Evolutionary conservation across 2,329 filamentous ascomycete species (phyloP).

Genomic region (Niveomyces coronatus): DNA sequence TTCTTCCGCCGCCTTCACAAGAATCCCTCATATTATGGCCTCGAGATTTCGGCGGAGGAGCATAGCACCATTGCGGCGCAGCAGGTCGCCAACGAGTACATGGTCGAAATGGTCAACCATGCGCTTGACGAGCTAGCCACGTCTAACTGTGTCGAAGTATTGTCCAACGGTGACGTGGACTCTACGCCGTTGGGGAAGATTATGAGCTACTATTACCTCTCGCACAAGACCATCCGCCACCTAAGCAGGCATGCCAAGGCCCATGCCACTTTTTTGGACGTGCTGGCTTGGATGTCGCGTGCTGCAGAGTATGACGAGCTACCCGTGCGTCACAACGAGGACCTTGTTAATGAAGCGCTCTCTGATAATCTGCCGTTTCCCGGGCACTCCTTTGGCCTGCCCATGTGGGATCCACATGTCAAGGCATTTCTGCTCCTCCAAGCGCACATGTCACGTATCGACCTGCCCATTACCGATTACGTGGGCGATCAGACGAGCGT

Average conservation of each 20-base stretch:
- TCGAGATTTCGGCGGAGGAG: conserved; percentile 86
- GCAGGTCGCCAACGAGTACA: conserved; percentile 81
- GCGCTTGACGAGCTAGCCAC: conserved; percentile 73
- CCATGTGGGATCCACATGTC: conserved; percentile 98
- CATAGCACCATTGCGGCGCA: conserved; percentile 83
- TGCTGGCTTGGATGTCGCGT: conserved; percentile 81
- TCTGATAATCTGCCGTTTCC: conserved; percentile 66
- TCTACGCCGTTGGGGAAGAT: conserved; percentile 91
- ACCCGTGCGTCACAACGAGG: conserved; percentile 95
- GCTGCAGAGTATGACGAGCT: conserved; percentile 97
- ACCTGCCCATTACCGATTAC: conserved; percentile 92
- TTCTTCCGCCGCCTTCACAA: conserved; percentile 97
- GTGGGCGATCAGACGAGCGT: conserved; percentile 87
- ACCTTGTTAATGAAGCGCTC: conserved; percentile 88
- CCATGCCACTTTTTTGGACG: conserved; percentile 68
- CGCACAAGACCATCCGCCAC: conserved; percentile 86
- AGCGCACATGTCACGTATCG: conserved; percentile 86
- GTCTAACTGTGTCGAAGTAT: conserved; percentile 74
- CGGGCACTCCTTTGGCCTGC: conserved; percentile 54
- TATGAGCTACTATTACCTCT: conserved; percentile 98
- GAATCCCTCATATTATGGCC: conserved; percentile 95
- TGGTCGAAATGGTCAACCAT: conserved; percentile 84
- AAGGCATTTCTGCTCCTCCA: conserved; percentile 92
- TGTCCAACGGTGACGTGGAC: conserved; percentile 81
- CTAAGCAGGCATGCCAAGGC: conserved; percentile 68